phyloP scores from a whole-genome alignment of 2,329 filamentous ascomycete species.

The Mycocentrospora acerina region DNA sequence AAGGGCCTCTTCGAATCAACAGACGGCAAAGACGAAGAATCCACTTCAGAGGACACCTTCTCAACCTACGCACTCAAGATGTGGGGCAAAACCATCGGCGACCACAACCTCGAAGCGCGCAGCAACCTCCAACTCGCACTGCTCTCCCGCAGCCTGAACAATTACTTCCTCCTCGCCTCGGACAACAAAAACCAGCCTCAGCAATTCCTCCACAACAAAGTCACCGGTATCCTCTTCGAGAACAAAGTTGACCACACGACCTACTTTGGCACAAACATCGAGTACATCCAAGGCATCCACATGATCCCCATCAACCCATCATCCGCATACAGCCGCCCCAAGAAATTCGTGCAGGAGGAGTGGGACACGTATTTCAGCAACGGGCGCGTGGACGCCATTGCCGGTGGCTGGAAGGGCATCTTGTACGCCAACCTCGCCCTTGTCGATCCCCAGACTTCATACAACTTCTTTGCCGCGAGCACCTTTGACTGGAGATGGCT shows the following conservation, averaged over 20 bases:
- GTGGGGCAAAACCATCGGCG: slow-evolving; percentile 79
- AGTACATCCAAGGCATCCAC: slow-evolving; percentile 77
- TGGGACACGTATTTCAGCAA: slow-evolving; percentile 70
- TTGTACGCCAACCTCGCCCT: slow-evolving; percentile 82
- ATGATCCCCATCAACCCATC: slow-evolving; percentile 79
- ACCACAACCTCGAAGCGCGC: slow-evolving; percentile 77
- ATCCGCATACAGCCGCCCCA: slow-evolving; percentile 68
- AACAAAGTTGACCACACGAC: slow-evolving; percentile 93
- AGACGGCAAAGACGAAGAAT: slow-evolving; percentile 87
- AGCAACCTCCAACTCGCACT: slow-evolving; percentile 82
- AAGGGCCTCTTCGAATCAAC: slow-evolving; percentile 72
- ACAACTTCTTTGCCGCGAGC: slow-evolving; percentile 69
- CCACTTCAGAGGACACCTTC: slow-evolving; percentile 90
- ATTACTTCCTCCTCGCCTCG: slow-evolving; percentile 80
- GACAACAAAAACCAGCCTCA: slow-evolving; percentile 73
- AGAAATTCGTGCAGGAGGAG: slow-evolving; percentile 72
- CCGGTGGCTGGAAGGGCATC: slow-evolving; percentile 83
- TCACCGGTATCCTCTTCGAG: slow-evolving; percentile 76
- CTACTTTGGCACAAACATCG: slow-evolving; percentile 71
- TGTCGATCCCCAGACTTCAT: slow-evolving; percentile 69
- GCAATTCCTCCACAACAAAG: slow-evolving; percentile 80
- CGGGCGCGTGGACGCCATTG: slow-evolving; percentile 64
- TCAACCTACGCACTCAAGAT: slow-evolving; percentile 87
- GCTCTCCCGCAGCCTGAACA: slow-evolving; percentile 69
- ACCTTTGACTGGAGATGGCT: slow-evolving; percentile 69